A percentile compares a stretch with the other conserved stretches of the same genome.
These are phyloP conservation scores for Terfezia claveryi DNA, from an alignment of 495 filamentous ascomycete genomes.

Conservation along the genomic window DNA sequence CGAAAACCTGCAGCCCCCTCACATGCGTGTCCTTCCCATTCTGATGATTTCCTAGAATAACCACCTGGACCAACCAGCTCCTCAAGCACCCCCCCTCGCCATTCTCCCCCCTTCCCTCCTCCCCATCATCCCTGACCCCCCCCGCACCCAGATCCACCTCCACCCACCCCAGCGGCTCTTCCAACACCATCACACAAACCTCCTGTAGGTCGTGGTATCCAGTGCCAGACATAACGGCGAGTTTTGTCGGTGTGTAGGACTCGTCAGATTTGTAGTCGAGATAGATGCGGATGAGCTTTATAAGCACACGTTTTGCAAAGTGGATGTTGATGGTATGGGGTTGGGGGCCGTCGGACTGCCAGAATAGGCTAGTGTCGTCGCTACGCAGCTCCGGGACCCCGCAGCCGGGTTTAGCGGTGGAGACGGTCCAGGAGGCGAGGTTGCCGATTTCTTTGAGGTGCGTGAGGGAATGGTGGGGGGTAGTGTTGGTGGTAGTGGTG, in stretches of 20 bases:
- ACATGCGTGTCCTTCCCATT: conserved; percentile 98
- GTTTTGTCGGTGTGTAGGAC: conserved; percentile 88
- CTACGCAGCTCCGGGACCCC: conserved; percentile 65
- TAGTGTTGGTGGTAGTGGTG: background rate
- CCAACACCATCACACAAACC: conserved; percentile 58
- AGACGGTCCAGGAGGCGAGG: conserved; percentile 81
- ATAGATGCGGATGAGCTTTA: conserved; percentile 63
- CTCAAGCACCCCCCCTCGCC: conserved; percentile 31
- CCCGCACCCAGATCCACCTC: conserved; percentile 57
- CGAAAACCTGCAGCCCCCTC: conserved; percentile 72
- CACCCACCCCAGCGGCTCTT: conserved; percentile 70
- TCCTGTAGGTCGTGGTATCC: conserved; percentile 68
- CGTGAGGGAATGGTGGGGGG: background rate
- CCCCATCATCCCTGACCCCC: conserved; percentile 15
- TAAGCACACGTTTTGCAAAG: conserved; percentile 78
- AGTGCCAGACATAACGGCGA: conserved; percentile 66
- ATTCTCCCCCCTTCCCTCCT: background rate
- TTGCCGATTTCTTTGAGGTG: conserved; percentile 78
- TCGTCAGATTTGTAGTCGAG: conserved; percentile 84
- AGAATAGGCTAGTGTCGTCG: conserved; percentile 60
- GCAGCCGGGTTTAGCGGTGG: conserved; percentile 75
- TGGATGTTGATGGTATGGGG: conserved; percentile 86
- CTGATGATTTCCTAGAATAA: conserved; percentile 86
- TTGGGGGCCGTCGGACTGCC: conserved; percentile 95
- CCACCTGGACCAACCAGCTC: conserved; percentile 68